These are phyloP conservation scores for Scutellaria minor DNA, from an alignment of 257 asterid species.

Conservation along the genomic window DNA sequence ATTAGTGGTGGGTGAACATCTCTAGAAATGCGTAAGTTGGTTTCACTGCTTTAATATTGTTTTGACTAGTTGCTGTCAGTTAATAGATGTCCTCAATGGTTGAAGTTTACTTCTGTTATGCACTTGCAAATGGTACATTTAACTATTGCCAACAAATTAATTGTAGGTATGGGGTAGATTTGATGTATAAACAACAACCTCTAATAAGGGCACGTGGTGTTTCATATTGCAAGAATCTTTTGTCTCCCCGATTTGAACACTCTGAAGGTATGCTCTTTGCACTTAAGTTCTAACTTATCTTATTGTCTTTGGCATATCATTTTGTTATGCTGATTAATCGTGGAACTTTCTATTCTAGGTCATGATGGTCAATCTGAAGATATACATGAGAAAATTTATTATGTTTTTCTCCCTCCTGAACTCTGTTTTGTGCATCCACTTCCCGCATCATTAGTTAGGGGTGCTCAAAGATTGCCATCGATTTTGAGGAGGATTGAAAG, in stretches of 20 bases:
- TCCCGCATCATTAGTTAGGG: slow-evolving; percentile 89
- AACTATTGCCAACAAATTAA: slow-evolving; percentile 39
- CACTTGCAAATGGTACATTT: slow-evolving; percentile 45
- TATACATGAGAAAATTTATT: slow-evolving; percentile 81
- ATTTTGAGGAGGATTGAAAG: slow-evolving; percentile 94
- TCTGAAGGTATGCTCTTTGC: slow-evolving; percentile 63
- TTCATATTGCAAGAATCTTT: slow-evolving; percentile 96
- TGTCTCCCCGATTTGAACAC: slow-evolving; percentile 94
- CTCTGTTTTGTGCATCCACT: slow-evolving; percentile 96
- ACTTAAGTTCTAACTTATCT: slow-evolving; percentile 18
- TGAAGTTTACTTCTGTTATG: slow-evolving; percentile 35
- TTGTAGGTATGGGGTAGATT: slow-evolving; percentile 88
- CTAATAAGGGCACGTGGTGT: slow-evolving; percentile 96
- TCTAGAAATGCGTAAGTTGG: slow-evolving; percentile 13
- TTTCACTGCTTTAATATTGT: slow-evolving; percentile 24
- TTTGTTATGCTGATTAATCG: slow-evolving; percentile 29
- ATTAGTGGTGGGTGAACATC: slow-evolving; percentile 12
- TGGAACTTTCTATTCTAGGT: slow-evolving; percentile 46
- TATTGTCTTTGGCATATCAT: slow-evolving; percentile 32
- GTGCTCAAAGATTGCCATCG: slow-evolving; percentile 97
- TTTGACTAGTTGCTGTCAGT: slow-evolving; percentile 33
- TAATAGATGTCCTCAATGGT: slow-evolving; percentile 33
- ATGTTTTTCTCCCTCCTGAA: slow-evolving; percentile 97
- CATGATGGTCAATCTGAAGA: slow-evolving; percentile 73
- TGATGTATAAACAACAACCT: slow-evolving; percentile 80